phyloP scores from a whole-genome alignment of 2,329 filamentous ascomycete species.

The Trichocomaceae sp. region DNA sequence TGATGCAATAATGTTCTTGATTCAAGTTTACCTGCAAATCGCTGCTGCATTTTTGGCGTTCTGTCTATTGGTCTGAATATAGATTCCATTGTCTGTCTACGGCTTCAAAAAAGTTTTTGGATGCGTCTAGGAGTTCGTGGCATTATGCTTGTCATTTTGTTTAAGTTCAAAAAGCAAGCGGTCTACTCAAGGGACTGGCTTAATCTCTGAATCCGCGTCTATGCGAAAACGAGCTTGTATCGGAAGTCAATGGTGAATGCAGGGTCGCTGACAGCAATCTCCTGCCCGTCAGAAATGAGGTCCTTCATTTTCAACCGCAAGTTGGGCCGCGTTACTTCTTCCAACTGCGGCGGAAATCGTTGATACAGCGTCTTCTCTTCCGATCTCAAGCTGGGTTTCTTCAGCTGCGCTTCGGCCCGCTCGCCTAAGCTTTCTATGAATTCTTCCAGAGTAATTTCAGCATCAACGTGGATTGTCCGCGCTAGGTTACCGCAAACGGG shows the following conservation, averaged over 20 bases:
- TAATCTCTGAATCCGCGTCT: not conserved
- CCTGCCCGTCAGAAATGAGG: constrained; percentile 72
- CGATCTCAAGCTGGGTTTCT: constrained; percentile 79
- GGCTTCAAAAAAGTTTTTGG: constrained; percentile 9
- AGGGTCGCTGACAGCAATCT: constrained; percentile 89
- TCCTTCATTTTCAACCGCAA: constrained; percentile 70
- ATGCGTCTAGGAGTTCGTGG: constrained; percentile 9
- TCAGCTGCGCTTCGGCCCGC: constrained; percentile 83
- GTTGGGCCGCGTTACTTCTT: constrained; percentile 78
- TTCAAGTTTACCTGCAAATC: constrained; percentile 12
- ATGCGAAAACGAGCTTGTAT: constrained; percentile 49
- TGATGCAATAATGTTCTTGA: constrained; percentile 30
- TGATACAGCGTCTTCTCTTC: constrained; percentile 86
- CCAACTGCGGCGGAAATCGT: constrained; percentile 71
- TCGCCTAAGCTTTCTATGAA: constrained; percentile 78
- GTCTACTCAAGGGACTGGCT: not conserved
- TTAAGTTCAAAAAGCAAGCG: constrained; percentile 11
- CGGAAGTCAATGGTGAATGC: constrained; percentile 70
- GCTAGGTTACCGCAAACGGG: constrained; percentile 85
- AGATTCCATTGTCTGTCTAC: constrained; percentile 8
- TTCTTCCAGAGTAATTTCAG: constrained; percentile 67
- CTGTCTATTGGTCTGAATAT: constrained; percentile 10
- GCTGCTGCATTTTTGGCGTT: constrained; percentile 36
- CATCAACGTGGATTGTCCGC: constrained; percentile 65
- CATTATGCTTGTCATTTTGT: constrained; percentile 15